Percentiles rank a stretch among this genome's conserved stretches.
Evolutionary conservation across 164 flowering plant genomes (phyloP).

Genomic region (Chimonanthus praecox): DNA sequence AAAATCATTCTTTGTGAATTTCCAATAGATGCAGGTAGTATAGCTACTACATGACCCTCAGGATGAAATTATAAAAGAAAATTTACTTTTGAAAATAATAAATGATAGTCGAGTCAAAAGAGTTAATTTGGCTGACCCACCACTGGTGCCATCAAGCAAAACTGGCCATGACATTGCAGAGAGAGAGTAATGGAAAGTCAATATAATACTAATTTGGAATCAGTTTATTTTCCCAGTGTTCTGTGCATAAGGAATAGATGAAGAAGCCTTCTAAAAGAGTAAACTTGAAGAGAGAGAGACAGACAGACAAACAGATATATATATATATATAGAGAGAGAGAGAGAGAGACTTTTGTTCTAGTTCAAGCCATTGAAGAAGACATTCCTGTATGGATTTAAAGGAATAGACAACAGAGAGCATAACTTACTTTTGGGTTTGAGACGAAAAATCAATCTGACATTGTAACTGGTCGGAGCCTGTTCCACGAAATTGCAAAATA

Average conservation of each 20-base stretch:
- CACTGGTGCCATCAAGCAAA: not conserved
- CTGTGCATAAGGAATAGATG: not conserved
- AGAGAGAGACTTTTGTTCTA: not conserved
- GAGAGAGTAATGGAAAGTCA: not conserved
- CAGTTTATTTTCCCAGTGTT: not conserved
- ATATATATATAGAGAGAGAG: too few relatives aligned
- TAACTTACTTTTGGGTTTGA: conserved; percentile 8
- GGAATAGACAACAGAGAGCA: not conserved
- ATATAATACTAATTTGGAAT: not conserved
- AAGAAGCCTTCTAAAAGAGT: too few relatives aligned
- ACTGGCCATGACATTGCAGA: not conserved
- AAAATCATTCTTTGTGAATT: not conserved
- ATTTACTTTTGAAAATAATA: too few relatives aligned
- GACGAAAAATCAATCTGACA: not conserved
- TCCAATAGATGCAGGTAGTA: not conserved
- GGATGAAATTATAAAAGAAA: not conserved
- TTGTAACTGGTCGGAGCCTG: conserved; percentile 37
- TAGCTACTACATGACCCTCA: too few relatives aligned
- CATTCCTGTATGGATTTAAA: not conserved
- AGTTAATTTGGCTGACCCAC: not conserved
- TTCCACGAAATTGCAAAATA: conserved; percentile 21
- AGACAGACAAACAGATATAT: not conserved
- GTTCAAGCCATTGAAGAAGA: not conserved
- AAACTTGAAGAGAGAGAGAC: not conserved
- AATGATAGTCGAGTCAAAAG: not conserved